These are phyloP conservation scores for Aspergillus ochraceoroseus DNA, from an alignment of 2,329 filamentous ascomycete species.

Conservation along the genomic window DNA sequence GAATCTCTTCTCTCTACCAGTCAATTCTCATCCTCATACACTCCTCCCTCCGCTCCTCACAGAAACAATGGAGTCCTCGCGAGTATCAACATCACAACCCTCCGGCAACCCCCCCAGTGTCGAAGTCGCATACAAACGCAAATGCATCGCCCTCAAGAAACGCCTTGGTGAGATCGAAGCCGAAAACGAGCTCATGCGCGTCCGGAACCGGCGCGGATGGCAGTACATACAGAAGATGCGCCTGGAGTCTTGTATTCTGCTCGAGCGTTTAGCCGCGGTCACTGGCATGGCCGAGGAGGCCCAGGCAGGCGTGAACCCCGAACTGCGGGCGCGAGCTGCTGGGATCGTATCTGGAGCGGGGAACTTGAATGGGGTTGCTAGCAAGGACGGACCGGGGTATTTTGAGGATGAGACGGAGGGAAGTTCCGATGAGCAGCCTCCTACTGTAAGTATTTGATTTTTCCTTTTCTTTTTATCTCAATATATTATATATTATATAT, in stretches of 20 bases:
- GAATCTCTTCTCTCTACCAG: no score
- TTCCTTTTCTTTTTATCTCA: neutral
- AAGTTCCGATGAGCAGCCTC: slow-evolving; percentile 43
- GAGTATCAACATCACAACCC: slow-evolving; percentile 27
- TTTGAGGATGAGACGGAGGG: slow-evolving; percentile 44
- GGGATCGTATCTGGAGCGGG: slow-evolving; percentile 30
- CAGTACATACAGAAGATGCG: slow-evolving; percentile 88
- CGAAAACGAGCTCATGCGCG: slow-evolving; percentile 76
- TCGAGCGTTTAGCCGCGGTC: slow-evolving; percentile 40
- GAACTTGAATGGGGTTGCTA: slow-evolving; percentile 23
- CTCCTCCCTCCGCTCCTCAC: neutral
- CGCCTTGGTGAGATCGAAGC: slow-evolving; percentile 88
- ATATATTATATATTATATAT: no score
- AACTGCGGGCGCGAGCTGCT: slow-evolving; percentile 36
- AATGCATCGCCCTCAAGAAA: slow-evolving; percentile 91
- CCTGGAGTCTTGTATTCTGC: slow-evolving; percentile 50
- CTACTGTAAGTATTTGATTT: slow-evolving; percentile 33
- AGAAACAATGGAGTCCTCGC: slow-evolving; percentile 29
- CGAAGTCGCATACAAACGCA: slow-evolving; percentile 90
- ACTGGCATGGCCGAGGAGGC: slow-evolving; percentile 42
- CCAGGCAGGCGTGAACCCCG: slow-evolving; percentile 31
- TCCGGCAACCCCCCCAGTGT: slow-evolving; percentile 71
- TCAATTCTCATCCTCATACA: neutral
- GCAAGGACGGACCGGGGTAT: slow-evolving; percentile 25
- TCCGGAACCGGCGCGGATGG: slow-evolving; percentile 72